Evolutionary conservation across 176 grass and related monocot genomes (phyloP).

Genomic region (Otatea glauca): DNA sequence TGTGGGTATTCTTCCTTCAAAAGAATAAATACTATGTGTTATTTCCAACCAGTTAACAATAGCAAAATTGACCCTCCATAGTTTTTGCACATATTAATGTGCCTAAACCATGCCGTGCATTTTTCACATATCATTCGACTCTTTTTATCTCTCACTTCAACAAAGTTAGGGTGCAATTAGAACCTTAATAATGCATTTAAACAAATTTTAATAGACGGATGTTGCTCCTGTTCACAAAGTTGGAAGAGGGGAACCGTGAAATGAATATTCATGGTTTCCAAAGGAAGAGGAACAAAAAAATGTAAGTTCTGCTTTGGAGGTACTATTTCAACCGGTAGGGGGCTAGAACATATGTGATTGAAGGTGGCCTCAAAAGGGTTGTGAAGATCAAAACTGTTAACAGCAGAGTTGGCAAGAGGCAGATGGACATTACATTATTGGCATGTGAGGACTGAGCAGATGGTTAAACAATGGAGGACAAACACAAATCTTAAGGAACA

Average conservation of each 20-base stretch:
- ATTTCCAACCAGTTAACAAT: conserved; percentile 29
- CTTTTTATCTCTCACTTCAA: not conserved
- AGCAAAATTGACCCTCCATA: not conserved
- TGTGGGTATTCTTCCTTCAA: not conserved
- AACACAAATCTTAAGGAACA: not conserved
- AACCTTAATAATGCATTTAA: not conserved
- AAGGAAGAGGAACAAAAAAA: conserved; percentile 4
- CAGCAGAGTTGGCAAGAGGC: not conserved
- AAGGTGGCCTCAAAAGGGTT: not conserved
- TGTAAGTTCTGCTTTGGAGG: not conserved
- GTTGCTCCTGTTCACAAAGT: not conserved
- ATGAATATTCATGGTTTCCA: not conserved
- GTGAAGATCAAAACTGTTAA: not conserved
- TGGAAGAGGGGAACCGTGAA: not conserved
- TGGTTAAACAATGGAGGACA: not conserved
- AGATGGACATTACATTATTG: not conserved
- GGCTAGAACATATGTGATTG: not conserved
- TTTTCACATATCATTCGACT: not conserved
- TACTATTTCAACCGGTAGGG: not conserved
- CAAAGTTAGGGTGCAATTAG: not conserved
- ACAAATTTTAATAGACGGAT: not conserved
- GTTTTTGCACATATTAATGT: not conserved
- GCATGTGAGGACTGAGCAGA: not conserved
- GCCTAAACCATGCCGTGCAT: not conserved
- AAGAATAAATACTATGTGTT: not conserved